These are phyloP conservation scores for Plasmodium fragile DNA, from an alignment of 169 alveolate species.

Conservation along the genomic window DNA sequence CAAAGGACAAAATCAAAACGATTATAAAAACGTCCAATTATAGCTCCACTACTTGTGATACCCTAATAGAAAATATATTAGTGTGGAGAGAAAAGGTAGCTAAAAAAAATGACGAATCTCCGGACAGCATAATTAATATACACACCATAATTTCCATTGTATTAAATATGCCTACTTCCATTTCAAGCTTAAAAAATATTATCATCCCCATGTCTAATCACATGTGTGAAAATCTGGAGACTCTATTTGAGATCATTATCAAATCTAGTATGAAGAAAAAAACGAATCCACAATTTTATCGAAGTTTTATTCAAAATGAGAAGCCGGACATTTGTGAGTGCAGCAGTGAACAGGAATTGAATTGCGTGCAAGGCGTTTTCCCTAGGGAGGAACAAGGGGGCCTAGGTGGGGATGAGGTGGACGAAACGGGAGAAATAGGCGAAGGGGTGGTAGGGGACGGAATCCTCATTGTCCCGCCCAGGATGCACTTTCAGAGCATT, in stretches of 20 bases:
- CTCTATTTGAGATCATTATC: constrained; percentile 33
- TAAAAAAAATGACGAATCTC: constrained; percentile 35
- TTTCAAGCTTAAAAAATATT: constrained; percentile 50
- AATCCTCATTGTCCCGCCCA: constrained; percentile 10
- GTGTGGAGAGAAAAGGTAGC: constrained; percentile 49
- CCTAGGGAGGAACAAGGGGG: not conserved
- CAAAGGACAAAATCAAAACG: constrained; percentile 45
- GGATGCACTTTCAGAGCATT: constrained; percentile 35
- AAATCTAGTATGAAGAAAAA: constrained; percentile 36
- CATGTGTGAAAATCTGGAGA: constrained; percentile 56
- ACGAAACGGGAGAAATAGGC: not conserved
- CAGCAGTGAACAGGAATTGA: constrained; percentile 6
- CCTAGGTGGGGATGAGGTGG: not conserved
- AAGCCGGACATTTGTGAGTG: not conserved
- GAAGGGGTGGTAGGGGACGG: no score
- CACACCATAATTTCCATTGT: constrained; percentile 61
- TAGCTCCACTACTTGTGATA: constrained; percentile 6
- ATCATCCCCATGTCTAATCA: constrained; percentile 47
- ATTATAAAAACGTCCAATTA: constrained; percentile 56
- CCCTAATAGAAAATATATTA: constrained; percentile 42
- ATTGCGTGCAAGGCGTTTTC: not conserved
- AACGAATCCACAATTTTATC: constrained; percentile 19
- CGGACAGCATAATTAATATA: constrained; percentile 55
- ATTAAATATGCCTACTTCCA: constrained; percentile 48
- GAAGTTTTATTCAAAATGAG: constrained; percentile 17